A percentile compares a stretch with the other conserved stretches of the same genome.
Evolutionary conservation across 1,284 basidiomycete genomes (phyloP).

Genomic region (Trichosporon sp.): DNA sequence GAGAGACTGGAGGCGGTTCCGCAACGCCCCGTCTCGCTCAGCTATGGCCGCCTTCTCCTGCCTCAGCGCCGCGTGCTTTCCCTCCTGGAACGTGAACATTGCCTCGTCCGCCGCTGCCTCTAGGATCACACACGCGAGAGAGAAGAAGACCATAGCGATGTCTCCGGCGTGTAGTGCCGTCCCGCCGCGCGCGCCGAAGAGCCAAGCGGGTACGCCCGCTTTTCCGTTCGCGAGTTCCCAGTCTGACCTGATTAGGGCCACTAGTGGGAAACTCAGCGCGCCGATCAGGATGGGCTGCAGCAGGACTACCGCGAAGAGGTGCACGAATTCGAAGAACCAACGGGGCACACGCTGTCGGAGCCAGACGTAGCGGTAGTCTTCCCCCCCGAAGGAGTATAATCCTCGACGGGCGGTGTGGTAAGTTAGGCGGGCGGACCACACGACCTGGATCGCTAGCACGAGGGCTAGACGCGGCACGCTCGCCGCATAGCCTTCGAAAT

Average conservation of each 20-base stretch:
- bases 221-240: conserved; percentile 6
- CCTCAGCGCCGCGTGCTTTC: conserved; percentile 57
- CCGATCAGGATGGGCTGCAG: conserved; percentile 58
- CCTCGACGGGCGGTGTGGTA: conserved; percentile 82
- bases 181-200: conserved; percentile 45
- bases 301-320: conserved; percentile 67
- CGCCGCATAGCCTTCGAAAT: conserved; percentile 54
- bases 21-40: background rate
- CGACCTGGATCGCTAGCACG: conserved; percentile 59
- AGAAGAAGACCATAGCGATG: conserved; percentile 54
- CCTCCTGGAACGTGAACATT: conserved; percentile 73
- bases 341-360: conserved; percentile 62
- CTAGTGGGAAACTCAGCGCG: conserved; percentile 55
- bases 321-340: conserved; percentile 67
- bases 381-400: conserved; percentile 61
- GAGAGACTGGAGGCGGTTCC: background rate
- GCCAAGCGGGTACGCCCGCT: background rate
- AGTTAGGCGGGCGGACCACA: conserved; percentile 65
- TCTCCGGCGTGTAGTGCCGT: conserved; percentile 58
- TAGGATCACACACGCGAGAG: conserved; percentile 56
- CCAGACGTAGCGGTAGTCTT: conserved; percentile 87
- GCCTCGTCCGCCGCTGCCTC: conserved; percentile 87
- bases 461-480: conserved; percentile 60
- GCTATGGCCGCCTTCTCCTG: background rate
- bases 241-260: background rate